A percentile compares a stretch with the other conserved stretches of the same genome.
Conservation (phyloP, 257 asterid species). For the Przewalskia tangutica region DNA sequence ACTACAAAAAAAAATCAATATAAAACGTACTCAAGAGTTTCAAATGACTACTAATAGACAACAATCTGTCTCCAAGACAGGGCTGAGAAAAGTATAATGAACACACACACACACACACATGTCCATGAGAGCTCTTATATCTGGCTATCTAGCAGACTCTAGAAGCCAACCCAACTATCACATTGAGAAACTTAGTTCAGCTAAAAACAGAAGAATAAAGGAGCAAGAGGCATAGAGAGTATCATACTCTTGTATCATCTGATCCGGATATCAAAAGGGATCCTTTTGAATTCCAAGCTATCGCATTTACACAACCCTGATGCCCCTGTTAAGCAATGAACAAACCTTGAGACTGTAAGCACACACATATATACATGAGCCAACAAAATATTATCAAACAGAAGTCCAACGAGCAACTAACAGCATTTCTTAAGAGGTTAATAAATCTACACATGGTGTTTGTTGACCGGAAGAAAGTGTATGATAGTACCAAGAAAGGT, state of each 20-base stretch:
- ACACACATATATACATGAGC: not conserved
- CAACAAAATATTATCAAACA: not conserved
- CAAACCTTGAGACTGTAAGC: slow-evolving; percentile 8
- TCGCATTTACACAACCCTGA: slow-evolving; percentile 82
- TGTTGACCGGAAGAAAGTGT: not conserved
- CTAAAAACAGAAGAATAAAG: not conserved
- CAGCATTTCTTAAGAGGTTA: not conserved
- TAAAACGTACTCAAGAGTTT: not conserved
- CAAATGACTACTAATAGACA: not conserved
- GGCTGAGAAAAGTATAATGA: not conserved
- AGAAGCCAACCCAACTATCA: not conserved
- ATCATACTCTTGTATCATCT: slow-evolving; percentile 84
- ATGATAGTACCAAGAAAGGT: not conserved
- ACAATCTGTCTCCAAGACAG: not conserved
- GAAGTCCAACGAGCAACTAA: not conserved
- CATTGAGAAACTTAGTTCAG: not conserved
- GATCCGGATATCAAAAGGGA: slow-evolving; percentile 92
- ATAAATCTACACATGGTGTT: not conserved
- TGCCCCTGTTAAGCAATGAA: slow-evolving; percentile 60
- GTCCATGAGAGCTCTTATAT: not conserved
- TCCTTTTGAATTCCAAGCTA: slow-evolving; percentile 91
- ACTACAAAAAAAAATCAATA: not conserved
- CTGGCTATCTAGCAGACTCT: not conserved
- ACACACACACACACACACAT: not conserved
- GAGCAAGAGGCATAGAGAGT: not conserved